Percentiles rank a stretch among this genome's conserved stretches.
Evolutionary conservation across 768 basidiomycete genomes (phyloP).

Genomic region (Lentinula sp.): DNA sequence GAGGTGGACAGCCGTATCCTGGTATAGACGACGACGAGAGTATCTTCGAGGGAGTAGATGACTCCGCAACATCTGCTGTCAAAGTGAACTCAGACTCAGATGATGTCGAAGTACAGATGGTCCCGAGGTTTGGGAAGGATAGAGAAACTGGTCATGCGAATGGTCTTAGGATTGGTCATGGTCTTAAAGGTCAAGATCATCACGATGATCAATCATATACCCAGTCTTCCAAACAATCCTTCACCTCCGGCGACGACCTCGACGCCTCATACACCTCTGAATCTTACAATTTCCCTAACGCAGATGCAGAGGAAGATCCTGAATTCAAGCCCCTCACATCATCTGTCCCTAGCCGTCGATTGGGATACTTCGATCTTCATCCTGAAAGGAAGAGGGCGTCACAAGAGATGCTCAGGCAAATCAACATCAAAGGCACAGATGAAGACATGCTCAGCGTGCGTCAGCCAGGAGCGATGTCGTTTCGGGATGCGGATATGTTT

Average conservation of each 20-base stretch:
- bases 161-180: constrained; percentile 23
- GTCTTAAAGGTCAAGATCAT: constrained; percentile 29
- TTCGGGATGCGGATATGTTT: constrained; percentile 15
- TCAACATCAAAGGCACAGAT: constrained; percentile 21
- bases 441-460: constrained; percentile 23
- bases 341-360: constrained; percentile 26
- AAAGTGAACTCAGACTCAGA: constrained; percentile 32
- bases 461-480: neutral
- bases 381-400: constrained; percentile 49
- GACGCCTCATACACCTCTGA: neutral
- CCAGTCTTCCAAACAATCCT: neutral
- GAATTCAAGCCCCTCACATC: constrained; percentile 20
- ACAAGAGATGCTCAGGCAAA: neutral
- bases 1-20: constrained; percentile 7
- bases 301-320: constrained; percentile 12
- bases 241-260: neutral
- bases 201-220: neutral
- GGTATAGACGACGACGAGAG: constrained; percentile 48
- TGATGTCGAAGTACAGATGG: constrained; percentile 12
- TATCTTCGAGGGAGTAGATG: constrained; percentile 64
- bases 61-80: neutral
- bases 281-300: constrained; percentile 21
- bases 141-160: constrained; percentile 21
- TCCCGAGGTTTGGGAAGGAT: neutral
- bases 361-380: constrained; percentile 77